Percentiles rank a stretch among this genome's conserved stretches.
Evolutionary conservation across 495 filamentous ascomycete genomes (phyloP).

Genomic region (Aspergillus affinis): DNA sequence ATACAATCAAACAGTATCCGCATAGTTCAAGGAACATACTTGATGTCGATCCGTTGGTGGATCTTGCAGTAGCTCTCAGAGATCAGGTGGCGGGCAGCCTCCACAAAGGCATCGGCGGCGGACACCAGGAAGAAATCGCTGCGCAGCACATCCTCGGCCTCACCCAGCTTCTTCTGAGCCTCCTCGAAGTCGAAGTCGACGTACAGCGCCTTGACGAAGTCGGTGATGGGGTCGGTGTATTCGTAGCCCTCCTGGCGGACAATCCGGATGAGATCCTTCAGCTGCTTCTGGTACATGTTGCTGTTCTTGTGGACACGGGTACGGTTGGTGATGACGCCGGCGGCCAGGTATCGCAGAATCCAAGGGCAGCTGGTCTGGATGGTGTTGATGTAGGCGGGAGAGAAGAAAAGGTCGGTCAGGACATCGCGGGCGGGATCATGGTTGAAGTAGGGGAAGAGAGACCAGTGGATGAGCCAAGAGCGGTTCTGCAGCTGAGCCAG

Average conservation of each 20-base stretch:
- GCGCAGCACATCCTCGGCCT: constrained; percentile 88
- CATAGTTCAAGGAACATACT: constrained; percentile 46
- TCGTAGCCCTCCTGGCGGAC: constrained; percentile 97
- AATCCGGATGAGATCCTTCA: constrained; percentile 93
- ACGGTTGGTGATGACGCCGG: constrained; percentile 94
- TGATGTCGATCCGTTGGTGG: constrained; percentile 95
- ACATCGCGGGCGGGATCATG: constrained; percentile 86
- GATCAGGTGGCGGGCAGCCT: constrained; percentile 91
- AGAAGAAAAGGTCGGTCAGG: constrained; percentile 95
- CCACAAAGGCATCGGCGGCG: constrained; percentile 85
- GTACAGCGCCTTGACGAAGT: constrained; percentile 93
- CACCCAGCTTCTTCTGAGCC: constrained; percentile 85
- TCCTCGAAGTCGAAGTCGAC: constrained; percentile 99
- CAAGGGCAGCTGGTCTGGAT: constrained; percentile 97
- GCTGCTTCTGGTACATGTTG: constrained; percentile 90
- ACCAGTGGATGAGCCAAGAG: constrained; percentile 97
- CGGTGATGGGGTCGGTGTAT: constrained; percentile 92
- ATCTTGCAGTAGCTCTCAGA: constrained; percentile 99
- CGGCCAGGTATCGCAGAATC: constrained; percentile 92
- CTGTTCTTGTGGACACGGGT: constrained; percentile 74
- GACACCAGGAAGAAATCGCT: constrained; percentile 93
- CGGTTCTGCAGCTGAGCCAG: constrained; percentile 91
- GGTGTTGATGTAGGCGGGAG: constrained; percentile 93
- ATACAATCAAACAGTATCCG: not conserved
- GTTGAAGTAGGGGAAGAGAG: constrained; percentile 98